Evolutionary conservation across 352 stramenopile genomes (phyloP).

Genomic region (Hyaloperonospora brassicae): DNA sequence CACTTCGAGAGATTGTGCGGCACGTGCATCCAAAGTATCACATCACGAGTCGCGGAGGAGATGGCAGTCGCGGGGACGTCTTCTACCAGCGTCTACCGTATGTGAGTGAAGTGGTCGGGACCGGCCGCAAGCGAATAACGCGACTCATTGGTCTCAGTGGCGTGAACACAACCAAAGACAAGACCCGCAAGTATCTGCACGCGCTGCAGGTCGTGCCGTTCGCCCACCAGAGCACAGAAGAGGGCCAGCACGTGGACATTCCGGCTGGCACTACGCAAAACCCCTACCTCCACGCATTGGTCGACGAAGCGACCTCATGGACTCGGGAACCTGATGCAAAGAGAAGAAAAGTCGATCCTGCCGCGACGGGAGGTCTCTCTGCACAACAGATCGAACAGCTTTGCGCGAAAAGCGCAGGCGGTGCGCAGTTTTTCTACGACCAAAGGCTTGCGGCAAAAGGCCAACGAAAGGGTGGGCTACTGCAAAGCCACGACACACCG

Average conservation of each 20-base stretch:
- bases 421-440: conserved; percentile 73
- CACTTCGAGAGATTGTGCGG: conserved; percentile 30
- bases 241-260: conserved; percentile 42
- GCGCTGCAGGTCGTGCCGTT: conserved; percentile 53
- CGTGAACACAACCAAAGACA: conserved; percentile 54
- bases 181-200: conserved; percentile 74
- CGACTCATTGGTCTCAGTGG: conserved; percentile 63
- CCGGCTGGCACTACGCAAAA: conserved; percentile 66
- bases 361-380: conserved; percentile 32
- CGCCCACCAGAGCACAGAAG: conserved; percentile 21
- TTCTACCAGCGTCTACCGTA: conserved; percentile 80
- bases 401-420: conserved; percentile 34
- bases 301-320: conserved; percentile 16
- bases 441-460: conserved; percentile 47
- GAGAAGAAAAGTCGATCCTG: conserved; percentile 28
- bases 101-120: conserved; percentile 44
- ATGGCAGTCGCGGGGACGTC: conserved; percentile 28
- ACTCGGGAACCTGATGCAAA: conserved; percentile 30
- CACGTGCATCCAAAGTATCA: conserved; percentile 65
- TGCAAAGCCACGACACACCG: conserved; percentile 19
- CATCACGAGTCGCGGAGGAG: conserved; percentile 46
- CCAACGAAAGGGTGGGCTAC: conserved; percentile 37
- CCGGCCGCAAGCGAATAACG: conserved; percentile 50
- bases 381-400: conserved; percentile 59
- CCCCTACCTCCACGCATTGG: conserved; percentile 41